A percentile compares a stretch with the other conserved stretches of the same genome.
Conservation (phyloP, 2,329 filamentous ascomycete species). For the Pseudocercospora vitis region DNA sequence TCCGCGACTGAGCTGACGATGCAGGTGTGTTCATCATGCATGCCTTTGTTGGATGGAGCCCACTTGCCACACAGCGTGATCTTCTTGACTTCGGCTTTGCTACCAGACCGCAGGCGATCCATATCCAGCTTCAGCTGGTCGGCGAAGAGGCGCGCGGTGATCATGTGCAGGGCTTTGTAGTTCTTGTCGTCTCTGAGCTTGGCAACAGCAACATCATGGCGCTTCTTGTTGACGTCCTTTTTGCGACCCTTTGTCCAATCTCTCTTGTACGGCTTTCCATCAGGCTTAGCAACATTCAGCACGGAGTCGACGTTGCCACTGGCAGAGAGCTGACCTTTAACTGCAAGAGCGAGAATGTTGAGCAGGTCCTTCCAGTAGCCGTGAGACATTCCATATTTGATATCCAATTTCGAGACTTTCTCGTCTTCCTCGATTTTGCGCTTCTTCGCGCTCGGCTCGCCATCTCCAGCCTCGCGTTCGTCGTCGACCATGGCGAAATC, state of each 20-base stretch:
- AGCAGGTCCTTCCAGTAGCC: slow-evolving; percentile 65
- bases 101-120: slow-evolving; percentile 42
- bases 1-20: slow-evolving; percentile 60
- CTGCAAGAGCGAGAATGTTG: slow-evolving; percentile 57
- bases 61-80: slow-evolving; percentile 62
- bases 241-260: slow-evolving; percentile 32
- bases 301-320: slow-evolving; percentile 40
- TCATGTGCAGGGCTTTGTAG: slow-evolving; percentile 55
- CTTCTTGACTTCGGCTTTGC: slow-evolving; percentile 43
- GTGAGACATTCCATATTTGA: slow-evolving; percentile 50
- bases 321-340: slow-evolving; percentile 49
- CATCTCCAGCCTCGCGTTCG: slow-evolving; percentile 8
- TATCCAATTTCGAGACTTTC: slow-evolving; percentile 27
- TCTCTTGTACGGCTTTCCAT: slow-evolving; percentile 25
- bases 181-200: slow-evolving; percentile 47
- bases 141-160: slow-evolving; percentile 58
- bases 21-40: slow-evolving; percentile 61
- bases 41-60: slow-evolving; percentile 56
- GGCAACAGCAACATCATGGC: slow-evolving; percentile 46
- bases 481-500: slow-evolving; percentile 31
- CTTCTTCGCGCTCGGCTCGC: slow-evolving; percentile 23
- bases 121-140: slow-evolving; percentile 55
- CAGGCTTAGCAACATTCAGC: slow-evolving; percentile 26
- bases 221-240: slow-evolving; percentile 39
- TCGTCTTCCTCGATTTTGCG: slow-evolving; percentile 23